Percentiles rank a stretch among this genome's conserved stretches.
These are phyloP conservation scores for Psilocybe cyanescens DNA, from an alignment of 768 basidiomycete genomes.

Conservation along the genomic window DNA sequence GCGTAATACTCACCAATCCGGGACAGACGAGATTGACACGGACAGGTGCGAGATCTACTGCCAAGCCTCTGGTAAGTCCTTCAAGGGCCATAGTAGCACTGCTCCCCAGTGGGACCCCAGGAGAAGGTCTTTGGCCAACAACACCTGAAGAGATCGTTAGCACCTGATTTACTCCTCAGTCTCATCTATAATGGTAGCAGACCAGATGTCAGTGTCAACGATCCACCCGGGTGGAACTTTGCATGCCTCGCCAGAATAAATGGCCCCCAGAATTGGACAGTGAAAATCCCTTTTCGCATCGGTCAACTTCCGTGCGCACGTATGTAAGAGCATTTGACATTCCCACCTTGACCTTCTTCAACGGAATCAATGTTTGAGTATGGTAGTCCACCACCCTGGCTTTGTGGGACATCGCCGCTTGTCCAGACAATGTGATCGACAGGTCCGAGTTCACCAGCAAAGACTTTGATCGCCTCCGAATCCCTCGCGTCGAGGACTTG, in stretches of 20 bases:
- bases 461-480: not conserved
- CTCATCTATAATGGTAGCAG: too few relatives aligned
- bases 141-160: not conserved
- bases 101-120: not conserved
- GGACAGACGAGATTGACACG: slow-evolving; percentile 9
- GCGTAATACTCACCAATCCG: not conserved
- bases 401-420: not conserved
- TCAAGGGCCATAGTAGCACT: not conserved
- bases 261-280: slow-evolving; percentile 8
- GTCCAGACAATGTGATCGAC: slow-evolving; percentile 8
- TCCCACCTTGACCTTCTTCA: too few relatives aligned
- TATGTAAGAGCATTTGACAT: too few relatives aligned
- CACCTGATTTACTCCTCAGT: not conserved
- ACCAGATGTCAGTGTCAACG: slow-evolving; percentile 5
- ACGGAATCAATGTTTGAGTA: too few relatives aligned
- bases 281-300: not conserved
- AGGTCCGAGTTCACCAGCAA: not conserved
- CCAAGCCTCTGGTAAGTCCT: slow-evolving; percentile 1
- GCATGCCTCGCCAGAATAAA: slow-evolving; percentile 2
- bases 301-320: too few relatives aligned
- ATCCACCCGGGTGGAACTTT: slow-evolving; percentile 1
- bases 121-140: not conserved
- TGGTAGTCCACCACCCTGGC: not conserved
- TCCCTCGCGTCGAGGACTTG: slow-evolving; percentile 4
- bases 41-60: slow-evolving; percentile 6